Conservation (phyloP, 768 basidiomycete species). For the Suillus paluster region DNA sequence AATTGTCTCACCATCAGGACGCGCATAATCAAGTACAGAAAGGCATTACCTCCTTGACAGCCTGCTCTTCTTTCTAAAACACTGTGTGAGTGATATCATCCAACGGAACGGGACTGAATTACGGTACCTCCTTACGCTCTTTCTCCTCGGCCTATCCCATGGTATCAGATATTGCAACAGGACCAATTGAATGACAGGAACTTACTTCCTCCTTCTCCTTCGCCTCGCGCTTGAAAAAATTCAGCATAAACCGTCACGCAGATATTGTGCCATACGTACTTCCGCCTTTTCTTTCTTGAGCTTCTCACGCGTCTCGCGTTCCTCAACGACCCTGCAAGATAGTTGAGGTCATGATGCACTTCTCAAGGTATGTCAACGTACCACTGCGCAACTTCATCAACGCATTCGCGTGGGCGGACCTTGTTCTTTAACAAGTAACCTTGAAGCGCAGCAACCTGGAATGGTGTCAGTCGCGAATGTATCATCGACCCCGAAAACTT, state of each 20-base stretch:
- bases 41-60: conserved; percentile 55
- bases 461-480: conserved; percentile 6
- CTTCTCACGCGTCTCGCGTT: conserved; percentile 83
- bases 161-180: conserved; percentile 2
- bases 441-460: conserved; percentile 80
- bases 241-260: conserved; percentile 9
- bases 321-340: conserved; percentile 58
- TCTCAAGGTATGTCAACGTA: conserved; percentile 27
- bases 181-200: conserved; percentile 7
- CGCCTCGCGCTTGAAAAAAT: conserved; percentile 64
- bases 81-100: conserved; percentile 11
- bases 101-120: conserved; percentile 7
- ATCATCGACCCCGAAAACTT: conserved; percentile 31
- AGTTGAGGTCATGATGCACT: conserved; percentile 10
- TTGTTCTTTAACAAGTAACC: conserved; percentile 90
- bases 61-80: conserved; percentile 53
- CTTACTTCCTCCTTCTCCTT: conserved; percentile 75
- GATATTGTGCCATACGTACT: conserved; percentile 33
- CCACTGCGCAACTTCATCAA: conserved; percentile 82
- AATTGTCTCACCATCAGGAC: conserved; percentile 3
- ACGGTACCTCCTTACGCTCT: conserved; percentile 60
- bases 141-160: conserved; percentile 58
- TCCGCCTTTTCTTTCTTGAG: conserved; percentile 80
- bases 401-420: conserved; percentile 85
- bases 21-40: conserved; percentile 5